Conservation (phyloP, 768 basidiomycete species). For the Chalciporus sphaerocephalus region DNA sequence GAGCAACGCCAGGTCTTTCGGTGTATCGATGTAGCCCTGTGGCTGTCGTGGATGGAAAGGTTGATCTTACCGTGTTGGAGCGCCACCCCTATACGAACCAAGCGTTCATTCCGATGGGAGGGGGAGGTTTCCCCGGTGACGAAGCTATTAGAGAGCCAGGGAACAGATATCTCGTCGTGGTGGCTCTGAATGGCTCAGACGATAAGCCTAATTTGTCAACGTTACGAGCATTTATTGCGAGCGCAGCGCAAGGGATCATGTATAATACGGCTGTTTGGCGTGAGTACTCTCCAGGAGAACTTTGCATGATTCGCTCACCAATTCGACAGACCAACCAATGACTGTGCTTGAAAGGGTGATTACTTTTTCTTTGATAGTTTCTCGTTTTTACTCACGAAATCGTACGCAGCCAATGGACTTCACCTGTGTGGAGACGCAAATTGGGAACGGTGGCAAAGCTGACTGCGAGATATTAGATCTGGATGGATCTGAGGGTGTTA, state of each 20-base stretch:
- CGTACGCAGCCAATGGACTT: slow-evolving; percentile 63
- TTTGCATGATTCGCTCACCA: slow-evolving; percentile 2
- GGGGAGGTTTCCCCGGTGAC: slow-evolving; percentile 39
- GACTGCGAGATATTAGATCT: slow-evolving; percentile 86
- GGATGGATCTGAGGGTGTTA: slow-evolving; percentile 30
- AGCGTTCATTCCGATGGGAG: slow-evolving; percentile 92
- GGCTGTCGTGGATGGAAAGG: slow-evolving; percentile 41
- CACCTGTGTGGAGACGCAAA: slow-evolving; percentile 90
- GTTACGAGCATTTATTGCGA: slow-evolving; percentile 78
- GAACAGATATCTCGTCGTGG: slow-evolving; percentile 74
- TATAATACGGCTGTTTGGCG: slow-evolving; percentile 88
- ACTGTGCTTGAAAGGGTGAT: slow-evolving; percentile 69
- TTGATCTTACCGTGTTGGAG: slow-evolving; percentile 73
- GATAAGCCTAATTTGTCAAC: slow-evolving; percentile 74
- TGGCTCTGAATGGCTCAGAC: slow-evolving; percentile 72
- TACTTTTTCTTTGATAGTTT: slow-evolving; percentile 3
- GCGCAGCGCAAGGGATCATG: slow-evolving; percentile 75
- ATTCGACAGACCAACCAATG: slow-evolving; percentile 81
- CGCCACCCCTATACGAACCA: slow-evolving; percentile 88
- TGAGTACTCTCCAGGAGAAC: slow-evolving; percentile 42
- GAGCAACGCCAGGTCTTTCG: slow-evolving; percentile 67
- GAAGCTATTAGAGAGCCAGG: slow-evolving; percentile 45
- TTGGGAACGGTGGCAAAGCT: slow-evolving; percentile 66
- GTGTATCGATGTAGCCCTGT: slow-evolving; percentile 76
- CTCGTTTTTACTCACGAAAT: slow-evolving; percentile 12